Evolutionary conservation across 2,329 filamentous ascomycete genomes (phyloP).

Genomic region (Neonectria hederae): DNA sequence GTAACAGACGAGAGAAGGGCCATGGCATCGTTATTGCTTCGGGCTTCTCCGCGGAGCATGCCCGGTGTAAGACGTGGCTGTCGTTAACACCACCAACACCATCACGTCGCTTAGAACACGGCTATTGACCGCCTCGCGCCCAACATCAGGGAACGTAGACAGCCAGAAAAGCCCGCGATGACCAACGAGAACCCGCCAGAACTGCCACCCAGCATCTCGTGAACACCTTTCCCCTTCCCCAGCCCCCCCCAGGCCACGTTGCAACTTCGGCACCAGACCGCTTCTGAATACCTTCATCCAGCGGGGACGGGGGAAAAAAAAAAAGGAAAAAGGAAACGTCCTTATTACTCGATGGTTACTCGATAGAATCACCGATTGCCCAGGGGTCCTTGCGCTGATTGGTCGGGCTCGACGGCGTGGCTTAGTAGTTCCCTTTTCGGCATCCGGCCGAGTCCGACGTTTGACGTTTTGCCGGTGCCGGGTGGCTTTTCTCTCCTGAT

Average conservation of each 20-base stretch:
- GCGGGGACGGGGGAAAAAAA: too few species aligned
- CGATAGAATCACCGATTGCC: conserved; percentile 52
- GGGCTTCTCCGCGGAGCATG: conserved; percentile 1
- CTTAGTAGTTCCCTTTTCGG: conserved; percentile 20
- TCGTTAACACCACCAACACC: background rate
- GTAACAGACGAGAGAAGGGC: background rate
- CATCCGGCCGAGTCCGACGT: conserved; percentile 38
- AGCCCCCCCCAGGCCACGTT: too few species aligned
- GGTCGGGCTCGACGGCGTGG: conserved; percentile 15
- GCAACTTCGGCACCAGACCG: background rate
- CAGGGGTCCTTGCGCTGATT: conserved; percentile 33
- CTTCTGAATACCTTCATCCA: conserved; percentile 24
- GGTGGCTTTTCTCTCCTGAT: conserved; percentile 22
- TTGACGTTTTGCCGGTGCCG: conserved; percentile 18
- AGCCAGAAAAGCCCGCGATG: background rate
- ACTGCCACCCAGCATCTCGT: conserved; percentile 11
- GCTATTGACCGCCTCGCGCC: conserved; percentile 1
- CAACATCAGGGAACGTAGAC: background rate
- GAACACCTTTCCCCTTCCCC: background rate
- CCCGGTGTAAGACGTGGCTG: background rate
- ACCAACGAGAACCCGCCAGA: background rate
- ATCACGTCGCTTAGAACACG: background rate
- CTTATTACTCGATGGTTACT: conserved; percentile 57
- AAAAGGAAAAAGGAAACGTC: background rate
- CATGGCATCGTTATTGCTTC: background rate